Conservation (phyloP, 768 basidiomycete genomes). For the Lactarius hatsudake region DNA sequence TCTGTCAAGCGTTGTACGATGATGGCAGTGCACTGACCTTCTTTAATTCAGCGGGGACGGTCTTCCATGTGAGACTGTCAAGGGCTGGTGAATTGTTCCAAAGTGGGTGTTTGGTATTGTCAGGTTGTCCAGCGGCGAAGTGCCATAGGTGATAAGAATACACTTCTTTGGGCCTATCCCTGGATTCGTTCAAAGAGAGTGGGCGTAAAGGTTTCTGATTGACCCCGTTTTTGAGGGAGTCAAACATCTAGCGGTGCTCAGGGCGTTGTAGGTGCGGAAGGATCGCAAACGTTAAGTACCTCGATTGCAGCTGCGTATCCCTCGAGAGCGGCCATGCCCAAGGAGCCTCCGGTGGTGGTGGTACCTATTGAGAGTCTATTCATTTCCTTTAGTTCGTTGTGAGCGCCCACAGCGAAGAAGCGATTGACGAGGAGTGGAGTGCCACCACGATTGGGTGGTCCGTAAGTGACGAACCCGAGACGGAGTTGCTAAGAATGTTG, state of each 20-base stretch:
- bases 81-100: constrained; percentile 21
- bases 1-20: constrained; percentile 4
- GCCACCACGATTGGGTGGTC: constrained; percentile 21
- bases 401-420: constrained; percentile 22
- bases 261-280: neutral
- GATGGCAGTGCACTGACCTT: constrained; percentile 19
- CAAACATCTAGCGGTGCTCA: constrained; percentile 25
- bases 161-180: constrained; percentile 20
- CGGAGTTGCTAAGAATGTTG: constrained; percentile 16
- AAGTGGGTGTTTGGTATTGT: constrained; percentile 19
- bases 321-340: constrained; percentile 28
- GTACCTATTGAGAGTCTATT: constrained; percentile 26
- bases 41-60: constrained; percentile 20
- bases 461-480: constrained; percentile 31
- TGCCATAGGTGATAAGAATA: constrained; percentile 24
- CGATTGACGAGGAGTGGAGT: constrained; percentile 28
- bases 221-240: constrained; percentile 17
- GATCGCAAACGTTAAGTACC: constrained; percentile 7
- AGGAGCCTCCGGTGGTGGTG: constrained; percentile 22
- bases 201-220: constrained; percentile 22
- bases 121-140: constrained; percentile 27
- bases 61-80: constrained; percentile 25
- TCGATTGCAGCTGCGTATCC: constrained; percentile 28
- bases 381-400: constrained; percentile 25
- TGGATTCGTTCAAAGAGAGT: constrained; percentile 4